Evolutionary conservation across 2,329 filamentous ascomycete genomes (phyloP).

Genomic region (Didymella keratinophila): DNA sequence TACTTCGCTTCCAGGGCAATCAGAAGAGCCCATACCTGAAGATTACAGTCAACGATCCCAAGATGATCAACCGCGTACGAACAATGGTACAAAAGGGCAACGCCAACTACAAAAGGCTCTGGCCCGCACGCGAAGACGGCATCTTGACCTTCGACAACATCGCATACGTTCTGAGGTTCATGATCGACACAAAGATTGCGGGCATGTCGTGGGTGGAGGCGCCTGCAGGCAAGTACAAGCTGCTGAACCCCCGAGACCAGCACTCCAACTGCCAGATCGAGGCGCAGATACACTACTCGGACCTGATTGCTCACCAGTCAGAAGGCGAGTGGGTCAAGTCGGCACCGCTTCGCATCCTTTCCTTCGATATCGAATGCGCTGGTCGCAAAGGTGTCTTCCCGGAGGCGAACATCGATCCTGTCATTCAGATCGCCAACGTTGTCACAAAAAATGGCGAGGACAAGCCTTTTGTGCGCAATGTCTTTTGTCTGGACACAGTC

Average conservation of each 20-base stretch:
- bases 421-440: constrained; percentile 97
- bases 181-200: constrained; percentile 94
- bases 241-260: constrained; percentile 70
- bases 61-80: constrained; percentile 78
- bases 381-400: constrained; percentile 98
- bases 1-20: constrained; percentile 95
- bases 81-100: constrained; percentile 75
- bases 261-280: constrained; percentile 98
- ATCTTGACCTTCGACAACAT: constrained; percentile 96
- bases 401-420: constrained; percentile 87
- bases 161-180: constrained; percentile 93
- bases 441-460: constrained; percentile 94
- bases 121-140: constrained; percentile 69
- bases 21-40: constrained; percentile 91
- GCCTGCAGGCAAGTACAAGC: constrained; percentile 73
- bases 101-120: constrained; percentile 90
- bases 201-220: constrained; percentile 99
- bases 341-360: constrained; percentile 89
- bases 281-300: constrained; percentile 80
- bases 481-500: constrained; percentile 92
- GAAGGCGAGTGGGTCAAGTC: constrained; percentile 98
- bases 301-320: constrained; percentile 85
- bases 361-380: constrained; percentile 98
- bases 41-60: constrained; percentile 90
- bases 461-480: constrained; percentile 94